Conservation (phyloP, 495 filamentous ascomycete species). For the Talaromyces borbonicus region DNA sequence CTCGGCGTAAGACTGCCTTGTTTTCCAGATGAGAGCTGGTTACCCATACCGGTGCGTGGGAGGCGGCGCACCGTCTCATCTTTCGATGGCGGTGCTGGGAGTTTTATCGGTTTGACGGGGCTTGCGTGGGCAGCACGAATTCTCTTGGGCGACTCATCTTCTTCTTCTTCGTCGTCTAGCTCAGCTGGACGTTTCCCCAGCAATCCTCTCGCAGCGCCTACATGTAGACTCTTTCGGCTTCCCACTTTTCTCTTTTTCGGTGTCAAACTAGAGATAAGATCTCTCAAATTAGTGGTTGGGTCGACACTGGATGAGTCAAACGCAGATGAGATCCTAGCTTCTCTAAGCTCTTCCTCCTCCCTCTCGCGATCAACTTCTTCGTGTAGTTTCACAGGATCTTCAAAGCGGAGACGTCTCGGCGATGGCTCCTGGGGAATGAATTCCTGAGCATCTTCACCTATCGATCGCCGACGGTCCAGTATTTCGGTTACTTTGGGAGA, state of each 20-base stretch:
- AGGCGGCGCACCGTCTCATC: slow-evolving; percentile 51
- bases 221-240: slow-evolving; percentile 65
- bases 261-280: slow-evolving; percentile 67
- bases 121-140: slow-evolving; percentile 62
- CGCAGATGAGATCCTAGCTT: slow-evolving; percentile 44
- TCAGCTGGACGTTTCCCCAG: slow-evolving; percentile 67
- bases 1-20: slow-evolving; percentile 7
- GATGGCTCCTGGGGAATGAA: slow-evolving; percentile 46
- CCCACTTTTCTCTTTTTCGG: slow-evolving; percentile 62
- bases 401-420: slow-evolving; percentile 47
- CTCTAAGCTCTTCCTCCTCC: slow-evolving; percentile 50
- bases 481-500: slow-evolving; percentile 67
- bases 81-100: slow-evolving; percentile 56
- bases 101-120: slow-evolving; percentile 64
- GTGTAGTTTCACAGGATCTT: slow-evolving; percentile 56
- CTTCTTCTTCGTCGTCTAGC: slow-evolving; percentile 59
- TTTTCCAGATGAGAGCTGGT: slow-evolving; percentile 3
- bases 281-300: slow-evolving; percentile 53
- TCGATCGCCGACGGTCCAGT: slow-evolving; percentile 61
- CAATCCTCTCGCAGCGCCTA: slow-evolving; percentile 63
- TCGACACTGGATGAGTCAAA: slow-evolving; percentile 48
- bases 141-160: slow-evolving; percentile 55
- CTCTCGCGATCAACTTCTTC: slow-evolving; percentile 60
- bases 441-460: slow-evolving; percentile 51
- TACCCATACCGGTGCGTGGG: slow-evolving; percentile 11